Base-by-base conservation (phyloP, 2,329 filamentous ascomycete species). In the Fusarium transvaalense region DNA sequence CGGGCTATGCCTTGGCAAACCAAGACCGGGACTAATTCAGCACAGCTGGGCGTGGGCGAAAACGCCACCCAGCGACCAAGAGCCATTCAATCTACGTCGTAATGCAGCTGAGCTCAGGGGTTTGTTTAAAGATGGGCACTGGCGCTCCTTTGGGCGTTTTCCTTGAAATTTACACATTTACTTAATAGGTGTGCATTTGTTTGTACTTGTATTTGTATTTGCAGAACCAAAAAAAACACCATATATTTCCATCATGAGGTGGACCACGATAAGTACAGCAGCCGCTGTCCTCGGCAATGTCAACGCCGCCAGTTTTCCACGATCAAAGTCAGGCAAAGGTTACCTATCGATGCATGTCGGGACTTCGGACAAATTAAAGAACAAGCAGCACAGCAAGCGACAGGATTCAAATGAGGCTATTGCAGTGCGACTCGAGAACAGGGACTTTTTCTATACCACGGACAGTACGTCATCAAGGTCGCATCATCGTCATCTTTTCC, bases 361-460 rank as follows among this genome's bases (percentile, higher is more conserved):
- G 10, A 77, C 75, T 3, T 66, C 78, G 37, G 65, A 77, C 52
- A 72, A 71, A 46, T 67, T 73, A 13, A 66, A 58, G 25, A 73
- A 73, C 21, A 53, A 55, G 76, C 66, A 61, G 39, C 71, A 53
- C 19, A 45, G 32, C 21, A 64, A 34, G 69, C 71, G 45, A 72
- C 70, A 57, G 13, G 69, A 66, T 19, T 65, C 61, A n/a, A 53
- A 69, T 5, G 66, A 73, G 13, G 64, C 76, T 13, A 73, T 80
- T 21, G 69, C 76, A 32, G 72, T 76, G 4, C 61, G 65, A 17
- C 65, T 82, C 29, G 68, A 77, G 13, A 82, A 82, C 46, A 75
- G 61, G 57, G 72, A 80, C 14, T 79, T 76, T 51, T 82, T 81
- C 55, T 82, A 82, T 50, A 74, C 79, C 8, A 78, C 79, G 10